These are phyloP conservation scores for Penstemon newberryi DNA, from an alignment of 257 asterid species.

Conservation along the genomic window DNA sequence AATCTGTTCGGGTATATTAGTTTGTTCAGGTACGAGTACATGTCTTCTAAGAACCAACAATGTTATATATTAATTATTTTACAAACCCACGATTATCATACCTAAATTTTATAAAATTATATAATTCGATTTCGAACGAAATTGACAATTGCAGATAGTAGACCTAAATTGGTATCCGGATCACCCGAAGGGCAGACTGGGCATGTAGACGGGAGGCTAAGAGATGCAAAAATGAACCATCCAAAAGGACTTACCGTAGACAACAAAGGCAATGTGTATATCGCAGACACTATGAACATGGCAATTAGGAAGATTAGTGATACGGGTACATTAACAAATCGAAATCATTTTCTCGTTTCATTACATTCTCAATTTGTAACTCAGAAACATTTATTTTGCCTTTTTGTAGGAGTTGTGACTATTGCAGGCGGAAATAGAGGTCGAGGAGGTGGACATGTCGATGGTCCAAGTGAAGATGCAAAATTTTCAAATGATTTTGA, in stretches of 20 bases:
- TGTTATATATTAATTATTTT: background rate
- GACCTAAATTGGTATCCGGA: constrained; percentile 86
- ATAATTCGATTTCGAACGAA: background rate
- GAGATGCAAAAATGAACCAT: constrained; percentile 86
- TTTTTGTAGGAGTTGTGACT: constrained; percentile 75
- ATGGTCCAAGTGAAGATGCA: constrained; percentile 96
- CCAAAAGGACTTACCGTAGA: constrained; percentile 89
- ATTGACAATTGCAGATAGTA: constrained; percentile 62
- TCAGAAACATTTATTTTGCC: background rate
- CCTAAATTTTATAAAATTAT: too few species aligned
- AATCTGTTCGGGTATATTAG: too few species aligned
- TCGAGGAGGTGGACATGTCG: constrained; percentile 82
- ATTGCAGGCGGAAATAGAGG: constrained; percentile 84
- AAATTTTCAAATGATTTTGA: constrained; percentile 85
- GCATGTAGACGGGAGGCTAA: constrained; percentile 86
- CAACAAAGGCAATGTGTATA: constrained; percentile 72
- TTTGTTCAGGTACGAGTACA: too few species aligned
- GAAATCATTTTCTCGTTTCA: background rate
- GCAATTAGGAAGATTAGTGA: constrained; percentile 87
- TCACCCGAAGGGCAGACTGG: constrained; percentile 90
- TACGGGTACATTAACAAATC: constrained; percentile 42
- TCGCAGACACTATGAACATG: constrained; percentile 94
- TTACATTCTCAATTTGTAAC: too few species aligned
- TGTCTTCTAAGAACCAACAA: too few species aligned
- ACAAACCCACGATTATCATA: too few species aligned